phyloP scores from a whole-genome alignment of 805 yeast species.

The Yarrowia sp. region DNA sequence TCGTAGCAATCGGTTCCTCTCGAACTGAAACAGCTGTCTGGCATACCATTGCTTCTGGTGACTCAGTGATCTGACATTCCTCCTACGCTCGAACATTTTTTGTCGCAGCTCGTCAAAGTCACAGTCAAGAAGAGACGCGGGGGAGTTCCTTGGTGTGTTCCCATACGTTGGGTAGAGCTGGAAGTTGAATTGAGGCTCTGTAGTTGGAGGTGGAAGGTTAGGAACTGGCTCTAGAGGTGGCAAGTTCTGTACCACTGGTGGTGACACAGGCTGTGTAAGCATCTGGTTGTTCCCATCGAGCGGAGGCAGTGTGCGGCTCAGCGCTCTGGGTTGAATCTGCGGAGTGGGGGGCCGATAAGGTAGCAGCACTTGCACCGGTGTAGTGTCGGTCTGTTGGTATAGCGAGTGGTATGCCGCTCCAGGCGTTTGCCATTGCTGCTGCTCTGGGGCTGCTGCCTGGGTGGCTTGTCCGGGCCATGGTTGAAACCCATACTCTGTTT shows the following conservation, averaged over 20 bases:
- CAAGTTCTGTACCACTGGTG: not conserved
- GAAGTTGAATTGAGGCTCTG: too few relatives aligned
- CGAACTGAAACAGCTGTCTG: not conserved
- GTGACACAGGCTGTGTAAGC: too few relatives aligned
- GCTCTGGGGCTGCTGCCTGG: not conserved
- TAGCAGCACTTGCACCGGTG: not conserved
- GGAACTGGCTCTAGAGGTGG: not conserved
- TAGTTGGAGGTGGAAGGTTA: too few relatives aligned
- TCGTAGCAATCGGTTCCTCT: not conserved
- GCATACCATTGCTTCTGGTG: not conserved
- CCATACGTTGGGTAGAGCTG: not conserved
- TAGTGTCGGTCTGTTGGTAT: not conserved
- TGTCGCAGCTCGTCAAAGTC: not conserved
- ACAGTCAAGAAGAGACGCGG: not conserved
- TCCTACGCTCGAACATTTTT: not conserved
- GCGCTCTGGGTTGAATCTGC: not conserved
- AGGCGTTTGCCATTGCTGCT: not conserved
- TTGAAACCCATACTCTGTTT: not conserved
- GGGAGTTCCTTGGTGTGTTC: not conserved
- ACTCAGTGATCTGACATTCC: not conserved
- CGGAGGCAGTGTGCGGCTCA: not conserved
- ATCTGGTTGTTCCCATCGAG: not conserved
- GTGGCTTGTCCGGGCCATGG: not conserved
- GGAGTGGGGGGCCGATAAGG: not conserved
- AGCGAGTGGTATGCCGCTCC: not conserved